Percentiles rank a stretch among this genome's conserved stretches.
Evolutionary conservation across 192 early-diverging fungal genomes (phyloP).

Genomic region (Umbelopsis isabellina): DNA sequence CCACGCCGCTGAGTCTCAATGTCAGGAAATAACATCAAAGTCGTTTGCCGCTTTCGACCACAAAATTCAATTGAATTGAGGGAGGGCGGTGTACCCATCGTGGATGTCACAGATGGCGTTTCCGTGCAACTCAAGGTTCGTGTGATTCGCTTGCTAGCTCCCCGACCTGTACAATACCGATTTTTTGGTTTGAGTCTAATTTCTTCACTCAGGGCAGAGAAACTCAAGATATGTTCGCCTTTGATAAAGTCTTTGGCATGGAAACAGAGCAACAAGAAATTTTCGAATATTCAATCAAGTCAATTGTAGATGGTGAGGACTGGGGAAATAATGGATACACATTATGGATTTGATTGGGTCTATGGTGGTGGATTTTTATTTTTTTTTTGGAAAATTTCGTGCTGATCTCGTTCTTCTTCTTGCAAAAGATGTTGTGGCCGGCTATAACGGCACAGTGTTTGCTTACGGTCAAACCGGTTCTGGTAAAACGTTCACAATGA

Average conservation of each 20-base stretch:
- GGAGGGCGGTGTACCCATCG: constrained; percentile 88
- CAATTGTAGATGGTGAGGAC: constrained; percentile 86
- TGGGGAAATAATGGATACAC: too few relatives aligned
- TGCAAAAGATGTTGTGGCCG: constrained; percentile 44
- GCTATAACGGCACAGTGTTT: constrained; percentile 99
- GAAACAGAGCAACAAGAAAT: constrained; percentile 81
- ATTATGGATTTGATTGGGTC: too few relatives aligned
- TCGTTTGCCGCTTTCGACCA: constrained; percentile 96
- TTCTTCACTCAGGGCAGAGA: constrained; percentile 43
- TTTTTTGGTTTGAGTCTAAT: background rate
- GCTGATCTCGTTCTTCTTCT: background rate
- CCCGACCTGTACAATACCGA: constrained; percentile 29
- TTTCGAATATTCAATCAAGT: constrained; percentile 89
- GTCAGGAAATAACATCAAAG: constrained; percentile 89
- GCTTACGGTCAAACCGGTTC: constrained; percentile 99
- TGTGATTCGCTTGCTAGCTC: background rate
- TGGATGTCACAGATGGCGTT: constrained; percentile 53
- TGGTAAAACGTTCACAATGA: constrained; percentile 96
- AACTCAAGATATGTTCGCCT: constrained; percentile 78
- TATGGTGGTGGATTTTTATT: background rate
- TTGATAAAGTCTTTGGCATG: constrained; percentile 90
- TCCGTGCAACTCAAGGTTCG: constrained; percentile 18
- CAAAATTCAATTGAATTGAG: constrained; percentile 91
- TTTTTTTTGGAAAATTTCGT: background rate
- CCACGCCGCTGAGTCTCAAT: constrained; percentile 38